Evolutionary conservation across 1,284 basidiomycete genomes (phyloP), one percentile per base, ranked within the genome.

Genomic region (Meripilus lineatus): DNA sequence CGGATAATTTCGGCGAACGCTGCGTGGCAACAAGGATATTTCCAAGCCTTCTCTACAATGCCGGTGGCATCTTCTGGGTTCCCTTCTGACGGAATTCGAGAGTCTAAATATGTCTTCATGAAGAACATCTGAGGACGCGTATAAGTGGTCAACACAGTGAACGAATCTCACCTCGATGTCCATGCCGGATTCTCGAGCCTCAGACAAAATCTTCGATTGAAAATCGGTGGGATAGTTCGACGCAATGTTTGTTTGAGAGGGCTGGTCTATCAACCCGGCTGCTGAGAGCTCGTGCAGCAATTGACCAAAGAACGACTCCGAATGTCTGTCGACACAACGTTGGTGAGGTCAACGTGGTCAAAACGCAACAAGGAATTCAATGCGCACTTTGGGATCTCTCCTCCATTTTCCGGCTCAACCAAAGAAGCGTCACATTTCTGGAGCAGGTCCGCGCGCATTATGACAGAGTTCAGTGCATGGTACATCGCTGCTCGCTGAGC

Each of bases 401-500:
- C 32, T 22, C 11, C 21, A 30, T 30, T 37, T 10, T 45, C 37
- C 3, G 8, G 11, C 10, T 35, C 33, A 17, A 4, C 2, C n/a
- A n/a, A n/a, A n/a, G n/a, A n/a, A 38, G 38, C 56, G 47, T 59
- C 61, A 46, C 58, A 56, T 42, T 43, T 61, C 20, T 50, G 55
- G 21, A 83, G 60, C 17, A 81, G 63, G 44, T 82, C 78, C 24
- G 70, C 63, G 21, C 71, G 72, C 37, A 70, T 71, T 37, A 75
- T 63, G 7, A 77, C 59, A 11, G 69, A 59, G 15, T 70, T 64
- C 32, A 83, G 54, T 1, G 81, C 81, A 40, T 66, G 58, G 55
- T 77, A 79, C 54, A 84, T 65, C 2, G 79, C 80, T 42, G 63
- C 59, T 48, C 72, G 71, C 83, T 88, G 47, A n/a, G n/a, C n/a